Evolutionary conservation across 345 rosid species (phyloP).

Genomic region (Toxicodendron radicans): DNA sequence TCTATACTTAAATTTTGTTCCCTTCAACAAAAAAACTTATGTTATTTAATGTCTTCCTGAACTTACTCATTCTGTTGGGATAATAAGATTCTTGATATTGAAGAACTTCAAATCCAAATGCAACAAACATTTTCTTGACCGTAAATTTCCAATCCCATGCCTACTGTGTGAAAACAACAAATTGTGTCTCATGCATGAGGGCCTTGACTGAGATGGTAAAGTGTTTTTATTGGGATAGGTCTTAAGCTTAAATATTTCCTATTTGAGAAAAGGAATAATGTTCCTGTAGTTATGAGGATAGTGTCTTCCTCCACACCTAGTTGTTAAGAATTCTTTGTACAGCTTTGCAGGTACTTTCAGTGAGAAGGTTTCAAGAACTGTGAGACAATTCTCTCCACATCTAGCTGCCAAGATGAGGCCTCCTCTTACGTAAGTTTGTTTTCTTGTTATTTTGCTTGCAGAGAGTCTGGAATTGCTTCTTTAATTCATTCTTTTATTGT

Average conservation of each 20-base stretch:
- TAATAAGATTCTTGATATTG: not conserved
- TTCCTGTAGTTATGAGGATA: not conserved
- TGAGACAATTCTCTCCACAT: conserved; percentile 90
- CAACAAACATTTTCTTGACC: not conserved
- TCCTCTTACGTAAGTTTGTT: conserved; percentile 62
- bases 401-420: conserved; percentile 98
- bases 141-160: not conserved
- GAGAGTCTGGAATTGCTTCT: conserved; percentile 12
- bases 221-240: not conserved
- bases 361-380: conserved; percentile 85
- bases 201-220: not conserved
- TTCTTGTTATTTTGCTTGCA: conserved; percentile 1
- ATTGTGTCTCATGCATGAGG: not conserved
- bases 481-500: conserved; percentile 20
- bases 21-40: not conserved
- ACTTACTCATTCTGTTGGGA: not conserved
- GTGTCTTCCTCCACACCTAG: not conserved
- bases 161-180: not conserved
- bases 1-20: not conserved
- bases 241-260: not conserved
- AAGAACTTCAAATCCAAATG: not conserved
- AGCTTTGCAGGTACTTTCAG: conserved; percentile 96
- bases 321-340: conserved; percentile 32
- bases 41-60: not conserved
- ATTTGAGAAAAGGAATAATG: not conserved